A percentile compares a stretch with the other conserved stretches of the same genome.
Evolutionary conservation across 2,329 filamentous ascomycete genomes (phyloP).

Genomic region (Phyllosticta citrichinensis): DNA sequence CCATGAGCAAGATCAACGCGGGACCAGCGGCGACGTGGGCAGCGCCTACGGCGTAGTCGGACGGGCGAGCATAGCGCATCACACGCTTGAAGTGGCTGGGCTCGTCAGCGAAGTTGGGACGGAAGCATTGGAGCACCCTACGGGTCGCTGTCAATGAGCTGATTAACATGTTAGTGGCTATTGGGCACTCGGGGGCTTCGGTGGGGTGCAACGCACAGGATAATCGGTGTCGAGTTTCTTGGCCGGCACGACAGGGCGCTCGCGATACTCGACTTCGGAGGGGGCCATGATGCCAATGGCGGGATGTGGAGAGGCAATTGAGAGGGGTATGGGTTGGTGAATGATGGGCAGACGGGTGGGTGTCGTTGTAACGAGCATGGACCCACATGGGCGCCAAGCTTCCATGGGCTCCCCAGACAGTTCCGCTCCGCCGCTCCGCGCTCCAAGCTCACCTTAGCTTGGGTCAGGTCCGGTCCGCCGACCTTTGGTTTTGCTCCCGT

Average conservation of each 20-base stretch:
- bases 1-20: conserved; percentile 64
- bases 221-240: conserved; percentile 76
- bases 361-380: conserved; percentile 1
- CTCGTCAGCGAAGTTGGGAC: conserved; percentile 10
- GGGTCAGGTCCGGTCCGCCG: too few relatives aligned
- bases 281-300: conserved; percentile 2
- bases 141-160: conserved; percentile 99
- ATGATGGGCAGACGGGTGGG: neutral
- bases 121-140: conserved; percentile 40
- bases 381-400: neutral
- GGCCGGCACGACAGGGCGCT: conserved; percentile 51
- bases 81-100: conserved; percentile 83
- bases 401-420: too few relatives aligned
- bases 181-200: conserved; percentile 20
- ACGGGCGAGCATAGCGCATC: conserved; percentile 71
- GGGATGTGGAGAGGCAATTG: neutral
- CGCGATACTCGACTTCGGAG: conserved; percentile 8
- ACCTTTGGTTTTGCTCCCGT: neutral
- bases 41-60: conserved; percentile 68
- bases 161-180: conserved; percentile 21
- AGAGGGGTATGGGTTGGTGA: neutral
- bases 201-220: conserved; percentile 54
- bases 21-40: conserved; percentile 63
- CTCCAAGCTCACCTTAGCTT: too few relatives aligned
- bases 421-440: too few relatives aligned